Evolutionary conservation across 164 flowering plant genomes (phyloP), one percentile per base, ranked within the genome.

Genomic region (Malania oleifera): DNA sequence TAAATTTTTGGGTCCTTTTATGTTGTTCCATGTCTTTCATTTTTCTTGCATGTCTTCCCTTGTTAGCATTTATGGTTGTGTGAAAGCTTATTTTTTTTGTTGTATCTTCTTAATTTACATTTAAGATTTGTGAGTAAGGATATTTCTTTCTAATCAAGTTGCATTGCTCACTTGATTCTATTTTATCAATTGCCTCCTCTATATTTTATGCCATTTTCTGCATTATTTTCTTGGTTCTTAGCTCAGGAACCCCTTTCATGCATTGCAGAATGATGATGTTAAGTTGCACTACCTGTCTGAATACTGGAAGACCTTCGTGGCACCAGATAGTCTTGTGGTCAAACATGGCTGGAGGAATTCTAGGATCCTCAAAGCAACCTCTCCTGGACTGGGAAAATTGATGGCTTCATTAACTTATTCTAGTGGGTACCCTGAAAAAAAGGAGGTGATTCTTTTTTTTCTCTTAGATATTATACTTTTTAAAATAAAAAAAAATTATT

Each of bases 301-400:
- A 18, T 56, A 69, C 54, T 86, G 95, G 89, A 76, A 61, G 54
- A 70, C 70, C 45, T 65, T 62, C 50, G 56, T 60, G 45, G 68
- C 75, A 55, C 70, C 87, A 56, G 74, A 76, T 67, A 67, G 65
- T 55, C 40, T 66, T 65, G 61, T 64, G 19, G 62, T 58, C 20
- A 73, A 66, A 52, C 70, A 77, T 63, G 82, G 79, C 53, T 75
- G 77, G 85, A 57, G 22, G 54, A 73, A 69, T 63, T 71, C 80
- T 35, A 74, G 79, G 80, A 70, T 84, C 45, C 62, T 90, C 52
- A 65, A 75, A 60, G 76, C 97, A 60, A 67, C 67, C 49, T 79
- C 87, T 27, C 73, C 55, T 49, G 98, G 98, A 35, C 57, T 80
- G 49, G 97, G 87, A 61, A 82, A 80, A 61, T 67, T 93, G 61